Base-by-base conservation (phyloP, 2,329 filamentous ascomycete species). In the Xylariaceae sp. region DNA sequence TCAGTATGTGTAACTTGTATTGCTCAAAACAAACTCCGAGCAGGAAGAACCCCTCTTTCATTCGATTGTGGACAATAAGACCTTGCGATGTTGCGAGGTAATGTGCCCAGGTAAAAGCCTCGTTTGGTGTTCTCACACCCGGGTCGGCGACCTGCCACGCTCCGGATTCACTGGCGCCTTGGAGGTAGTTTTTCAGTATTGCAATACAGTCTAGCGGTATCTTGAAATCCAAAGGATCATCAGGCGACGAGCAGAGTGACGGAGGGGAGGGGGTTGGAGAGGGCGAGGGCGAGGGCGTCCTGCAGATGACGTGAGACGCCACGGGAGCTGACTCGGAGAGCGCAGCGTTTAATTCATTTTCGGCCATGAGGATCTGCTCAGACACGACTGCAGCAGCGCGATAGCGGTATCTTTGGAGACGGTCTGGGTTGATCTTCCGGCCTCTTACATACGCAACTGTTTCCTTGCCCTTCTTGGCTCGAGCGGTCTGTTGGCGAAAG, bases 21-120 rank as follows among this genome's bases (percentile, higher is more conserved):
- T 65, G 58, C 42, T 64, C 62, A 33, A 65, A 59, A 40, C 63
- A 67, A 33, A 66, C 53, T 22, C 58, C 50, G 4, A 67, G 56
- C 38, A 67, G 48, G 18, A 47, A 53, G 40, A 66, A 65, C 0
- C 64, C 64, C 51, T 66, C 63, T 36, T 49, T 59, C 9, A 59
- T 57, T 38, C 64, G 60, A 7, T 60, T 60, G 42, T 64, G 61
- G n/a, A 54, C 51, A n/a, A 67, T 62, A 45, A 67, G 54, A 4
- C 61, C 63, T 44, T 63, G 60, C n/a, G 63, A 63, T 28, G 61
- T 62, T 42, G 60, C 61, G 11, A 66, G 51, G 47, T 65, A 64
- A 43, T 66, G 63, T 18, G 64, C 59, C 64, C 64, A 67, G 14
- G 61, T 63, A 39, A 64, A 64, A 9, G 63, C 63, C 50, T 63